Conservation (phyloP, 805 yeast species). For the baker's yeast (Saccharomyces cerevisiae) region DNA sequence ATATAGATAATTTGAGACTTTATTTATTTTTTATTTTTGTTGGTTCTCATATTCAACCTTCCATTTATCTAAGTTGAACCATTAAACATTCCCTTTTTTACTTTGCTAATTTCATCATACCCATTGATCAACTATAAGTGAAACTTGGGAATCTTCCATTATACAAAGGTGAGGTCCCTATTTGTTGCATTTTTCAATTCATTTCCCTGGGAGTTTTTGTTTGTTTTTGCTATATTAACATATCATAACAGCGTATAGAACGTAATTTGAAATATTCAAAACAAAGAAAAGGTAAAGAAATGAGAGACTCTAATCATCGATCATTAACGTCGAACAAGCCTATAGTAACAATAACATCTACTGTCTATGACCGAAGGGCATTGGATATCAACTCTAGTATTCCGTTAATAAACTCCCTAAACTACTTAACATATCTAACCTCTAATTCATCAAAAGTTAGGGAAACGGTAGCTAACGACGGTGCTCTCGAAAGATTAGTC, state of each 20-base stretch:
- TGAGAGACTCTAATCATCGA: slow-evolving; percentile 87
- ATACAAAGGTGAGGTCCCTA: background rate
- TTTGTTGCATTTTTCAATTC: background rate
- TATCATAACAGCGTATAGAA: background rate
- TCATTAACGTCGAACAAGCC: slow-evolving; percentile 76
- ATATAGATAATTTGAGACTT: background rate
- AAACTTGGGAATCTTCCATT: background rate
- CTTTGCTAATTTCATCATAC: background rate
- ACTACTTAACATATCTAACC: slow-evolving; percentile 80
- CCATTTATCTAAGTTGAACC: background rate
- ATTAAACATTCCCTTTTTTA: background rate
- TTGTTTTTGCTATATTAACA: background rate
- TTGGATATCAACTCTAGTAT: slow-evolving; percentile 82
- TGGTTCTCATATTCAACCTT: background rate
- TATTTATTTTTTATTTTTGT: background rate
- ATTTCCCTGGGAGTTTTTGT: background rate
- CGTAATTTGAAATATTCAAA: no score
- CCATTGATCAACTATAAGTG: background rate
- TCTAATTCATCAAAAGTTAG: slow-evolving; percentile 83
- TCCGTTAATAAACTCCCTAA: slow-evolving; percentile 85
- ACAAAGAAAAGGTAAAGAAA: slow-evolving; percentile 19
- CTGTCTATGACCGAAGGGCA: slow-evolving; percentile 86
- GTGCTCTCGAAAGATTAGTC: slow-evolving; percentile 84
- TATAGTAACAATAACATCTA: slow-evolving; percentile 82
- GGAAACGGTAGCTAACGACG: slow-evolving; percentile 81